Evolutionary conservation across 106 monocot species (phyloP).

Genomic region (Alisma plantagoaquatica): DNA sequence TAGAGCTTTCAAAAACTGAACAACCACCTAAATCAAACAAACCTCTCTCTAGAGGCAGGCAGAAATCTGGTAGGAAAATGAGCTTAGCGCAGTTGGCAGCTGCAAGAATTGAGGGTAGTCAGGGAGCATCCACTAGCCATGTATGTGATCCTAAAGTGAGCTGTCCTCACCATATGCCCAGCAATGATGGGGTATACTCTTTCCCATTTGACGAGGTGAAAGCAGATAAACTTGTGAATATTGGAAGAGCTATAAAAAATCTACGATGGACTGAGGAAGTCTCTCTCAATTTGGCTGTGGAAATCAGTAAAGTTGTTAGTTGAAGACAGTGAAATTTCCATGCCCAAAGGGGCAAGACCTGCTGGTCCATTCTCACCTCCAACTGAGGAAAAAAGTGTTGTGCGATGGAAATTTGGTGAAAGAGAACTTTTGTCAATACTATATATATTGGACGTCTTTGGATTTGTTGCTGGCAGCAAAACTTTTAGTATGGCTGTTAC

Average conservation of each 20-base stretch:
- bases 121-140: conserved; percentile 95
- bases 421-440: conserved; percentile 61
- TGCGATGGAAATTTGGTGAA: conserved; percentile 82
- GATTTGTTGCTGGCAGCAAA: conserved; percentile 62
- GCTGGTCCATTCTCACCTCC: conserved; percentile 31
- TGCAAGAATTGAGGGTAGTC: conserved; percentile 82
- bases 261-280: conserved; percentile 71
- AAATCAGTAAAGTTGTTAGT: conserved; percentile 42
- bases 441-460: conserved; percentile 72
- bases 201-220: conserved; percentile 32
- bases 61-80: conserved; percentile 64
- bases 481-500: conserved; percentile 75
- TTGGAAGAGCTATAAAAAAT: conserved; percentile 56
- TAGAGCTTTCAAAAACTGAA: conserved; percentile 65
- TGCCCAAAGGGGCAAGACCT: conserved; percentile 31
- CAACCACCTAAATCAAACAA: conserved; percentile 47
- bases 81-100: conserved; percentile 80
- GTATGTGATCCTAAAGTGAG: conserved; percentile 71
- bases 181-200: conserved; percentile 27
- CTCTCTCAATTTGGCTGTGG: conserved; percentile 70
- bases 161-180: conserved; percentile 66
- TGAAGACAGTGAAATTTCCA: conserved; percentile 55
- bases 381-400: conserved; percentile 33
- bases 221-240: conserved; percentile 30
- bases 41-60: conserved; percentile 61